phyloP scores from a whole-genome alignment of 768 basidiomycete species.

The Amanita brunnescens region DNA sequence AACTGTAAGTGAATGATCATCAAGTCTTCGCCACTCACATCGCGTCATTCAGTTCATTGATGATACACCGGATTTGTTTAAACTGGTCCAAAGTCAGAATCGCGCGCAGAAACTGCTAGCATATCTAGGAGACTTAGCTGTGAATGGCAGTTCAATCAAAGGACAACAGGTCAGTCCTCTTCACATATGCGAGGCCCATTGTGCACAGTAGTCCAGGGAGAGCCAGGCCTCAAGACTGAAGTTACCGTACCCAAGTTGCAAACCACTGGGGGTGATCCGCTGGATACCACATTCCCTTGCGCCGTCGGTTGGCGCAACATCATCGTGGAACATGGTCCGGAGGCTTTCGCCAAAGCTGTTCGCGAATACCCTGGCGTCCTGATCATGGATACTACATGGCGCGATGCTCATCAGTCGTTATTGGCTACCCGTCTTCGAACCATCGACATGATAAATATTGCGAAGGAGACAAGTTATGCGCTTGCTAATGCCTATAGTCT shows the following conservation, averaged over 20 bases:
- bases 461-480: conserved; percentile 94
- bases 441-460: conserved; percentile 96
- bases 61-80: conserved; percentile 99
- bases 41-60: conserved; percentile 76
- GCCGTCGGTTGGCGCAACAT: conserved; percentile 95
- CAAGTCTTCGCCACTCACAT: background rate
- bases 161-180: conserved; percentile 54
- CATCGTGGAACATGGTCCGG: conserved; percentile 95
- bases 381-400: conserved; percentile 99
- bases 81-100: conserved; percentile 95
- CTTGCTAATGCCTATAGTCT: conserved; percentile 92
- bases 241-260: conserved; percentile 74
- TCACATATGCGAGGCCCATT: background rate
- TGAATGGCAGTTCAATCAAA: conserved; percentile 97
- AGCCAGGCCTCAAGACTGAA: conserved; percentile 89
- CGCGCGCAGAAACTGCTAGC: conserved; percentile 95
- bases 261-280: conserved; percentile 58
- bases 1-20: conserved; percentile 32
- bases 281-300: conserved; percentile 81
- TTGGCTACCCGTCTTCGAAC: conserved; percentile 95
- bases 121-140: conserved; percentile 94
- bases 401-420: conserved; percentile 97
- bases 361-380: conserved; percentile 91
- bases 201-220: conserved; percentile 42
- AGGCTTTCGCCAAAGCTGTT: conserved; percentile 97